A percentile compares a stretch with the other conserved stretches of the same genome.
phyloP scores from a whole-genome alignment of 139 green algal genomes.

The Auxenochlorella protothecoides region DNA sequence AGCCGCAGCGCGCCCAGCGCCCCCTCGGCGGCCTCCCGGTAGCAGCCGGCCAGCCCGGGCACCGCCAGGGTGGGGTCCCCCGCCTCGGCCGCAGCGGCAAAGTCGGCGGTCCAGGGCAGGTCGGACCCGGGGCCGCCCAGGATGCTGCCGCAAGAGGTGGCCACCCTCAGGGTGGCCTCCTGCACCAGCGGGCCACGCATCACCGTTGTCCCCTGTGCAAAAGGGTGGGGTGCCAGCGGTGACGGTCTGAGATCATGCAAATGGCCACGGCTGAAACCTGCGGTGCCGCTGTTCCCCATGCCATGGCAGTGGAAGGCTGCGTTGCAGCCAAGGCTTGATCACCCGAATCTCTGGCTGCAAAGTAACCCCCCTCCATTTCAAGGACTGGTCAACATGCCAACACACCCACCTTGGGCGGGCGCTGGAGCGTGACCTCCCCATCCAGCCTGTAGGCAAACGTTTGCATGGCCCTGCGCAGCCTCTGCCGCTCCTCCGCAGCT shows the following conservation, averaged over 20 bases:
- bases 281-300: background rate
- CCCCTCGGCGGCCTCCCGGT: no score
- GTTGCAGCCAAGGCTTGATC: no score
- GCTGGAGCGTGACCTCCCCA: constrained; percentile 13
- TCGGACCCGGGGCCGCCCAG: constrained; percentile 5
- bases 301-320: no score
- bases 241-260: no score
- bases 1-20: no score
- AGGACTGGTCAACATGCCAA: background rate
- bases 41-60: no score
- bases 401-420: constrained; percentile 12
- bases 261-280: background rate
- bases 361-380: no score
- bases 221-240: background rate
- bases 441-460: constrained; percentile 26
- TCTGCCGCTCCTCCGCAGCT: constrained; percentile 12
- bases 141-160: background rate
- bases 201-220: constrained; percentile 5
- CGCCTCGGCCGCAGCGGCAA: no score
- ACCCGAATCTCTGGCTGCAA: no score
- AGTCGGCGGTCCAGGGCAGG: no score
- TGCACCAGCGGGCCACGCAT: constrained; percentile 19
- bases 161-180: constrained; percentile 10
- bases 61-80: no score
- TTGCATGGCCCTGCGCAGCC: constrained; percentile 18